Base-by-base conservation (phyloP, 2,329 filamentous ascomycete species). In the Huntiella abstrusa region DNA sequence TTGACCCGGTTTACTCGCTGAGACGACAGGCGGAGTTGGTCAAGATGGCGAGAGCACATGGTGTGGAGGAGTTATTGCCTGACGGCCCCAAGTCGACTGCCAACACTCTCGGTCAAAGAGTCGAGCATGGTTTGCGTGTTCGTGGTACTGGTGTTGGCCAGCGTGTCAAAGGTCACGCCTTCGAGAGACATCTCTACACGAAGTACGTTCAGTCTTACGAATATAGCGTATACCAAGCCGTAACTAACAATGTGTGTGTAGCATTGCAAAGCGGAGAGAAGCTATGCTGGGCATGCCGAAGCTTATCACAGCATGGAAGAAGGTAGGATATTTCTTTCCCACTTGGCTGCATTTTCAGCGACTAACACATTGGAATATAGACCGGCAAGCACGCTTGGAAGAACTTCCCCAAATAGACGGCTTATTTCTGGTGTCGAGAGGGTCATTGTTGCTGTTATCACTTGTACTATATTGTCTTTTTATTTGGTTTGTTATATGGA, bases 221-320 rank as follows among this genome's bases (percentile, higher is more conserved):
- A 19, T 19, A 36, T 33, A 7, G 5, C 16, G 11, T 11, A 22
- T 15, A 43, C 7, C 16, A 37, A 8, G 5, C 12, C 10, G 11
- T 19, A 22, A 38, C 38, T 46, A 45, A 49, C 37, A 41, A 28
- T 1, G 36, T 7, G 4, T 34, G n/a, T 47, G 51, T 57, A 82
- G 80, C 63, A 73, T 96, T 72, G 85, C 94, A 61, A 77, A 83
- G 66, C 78, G 86, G 65, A 82, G 81, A 71, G 74, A 83, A 62
- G 91, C 91, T 50, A 95, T 96, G 84, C 63, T 92, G 67, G 78
- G 80, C 50, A 98, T 98, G 91, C 86, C 88, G 52, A 76, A 80
- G 57, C 74, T 96, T 67, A 83, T 98, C 60, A 75, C 81, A 62
- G 71, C 82, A 62, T 98, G 88, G 91, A 94, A 94, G 66, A 78